phyloP scores from a whole-genome alignment of 306 rosid genomes.

The Aeschynomene evenia region DNA sequence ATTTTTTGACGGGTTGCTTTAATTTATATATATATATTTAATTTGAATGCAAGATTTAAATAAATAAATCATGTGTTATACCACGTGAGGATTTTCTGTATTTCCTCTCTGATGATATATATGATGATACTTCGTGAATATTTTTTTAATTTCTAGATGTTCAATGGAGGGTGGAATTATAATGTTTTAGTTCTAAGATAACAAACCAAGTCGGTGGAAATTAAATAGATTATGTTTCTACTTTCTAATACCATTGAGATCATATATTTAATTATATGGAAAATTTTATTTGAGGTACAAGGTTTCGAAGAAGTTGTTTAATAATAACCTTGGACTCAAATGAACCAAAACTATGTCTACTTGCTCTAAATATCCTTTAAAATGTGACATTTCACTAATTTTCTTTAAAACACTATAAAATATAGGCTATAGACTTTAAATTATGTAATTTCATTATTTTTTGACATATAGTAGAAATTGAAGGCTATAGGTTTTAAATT shows the following conservation, averaged over 20 bases:
- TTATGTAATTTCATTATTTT: too few relatives aligned
- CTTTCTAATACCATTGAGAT: too few relatives aligned
- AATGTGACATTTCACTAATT: too few relatives aligned
- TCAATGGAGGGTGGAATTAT: background rate
- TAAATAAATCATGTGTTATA: background rate
- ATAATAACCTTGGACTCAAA: background rate
- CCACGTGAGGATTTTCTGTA: background rate
- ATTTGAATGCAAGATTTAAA: background rate
- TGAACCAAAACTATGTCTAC: background rate
- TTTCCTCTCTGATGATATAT: too few relatives aligned
- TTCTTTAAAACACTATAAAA: too few relatives aligned
- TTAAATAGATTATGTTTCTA: background rate
- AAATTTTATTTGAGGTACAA: background rate
- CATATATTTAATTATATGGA: too few relatives aligned
- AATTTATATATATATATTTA: background rate
- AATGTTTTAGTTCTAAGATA: background rate
- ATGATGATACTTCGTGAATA: too few relatives aligned
- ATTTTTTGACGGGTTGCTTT: too few relatives aligned
- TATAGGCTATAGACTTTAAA: too few relatives aligned
- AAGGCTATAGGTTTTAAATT: too few relatives aligned
- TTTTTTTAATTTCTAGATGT: background rate
- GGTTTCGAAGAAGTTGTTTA: background rate
- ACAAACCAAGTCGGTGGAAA: constrained; percentile 19
- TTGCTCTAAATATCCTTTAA: too few relatives aligned
- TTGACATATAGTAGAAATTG: too few relatives aligned